Evolutionary conservation across 345 rosid species (phyloP), one percentile per base, ranked within the genome.

Genomic region (Rhodamnia argentea): DNA sequence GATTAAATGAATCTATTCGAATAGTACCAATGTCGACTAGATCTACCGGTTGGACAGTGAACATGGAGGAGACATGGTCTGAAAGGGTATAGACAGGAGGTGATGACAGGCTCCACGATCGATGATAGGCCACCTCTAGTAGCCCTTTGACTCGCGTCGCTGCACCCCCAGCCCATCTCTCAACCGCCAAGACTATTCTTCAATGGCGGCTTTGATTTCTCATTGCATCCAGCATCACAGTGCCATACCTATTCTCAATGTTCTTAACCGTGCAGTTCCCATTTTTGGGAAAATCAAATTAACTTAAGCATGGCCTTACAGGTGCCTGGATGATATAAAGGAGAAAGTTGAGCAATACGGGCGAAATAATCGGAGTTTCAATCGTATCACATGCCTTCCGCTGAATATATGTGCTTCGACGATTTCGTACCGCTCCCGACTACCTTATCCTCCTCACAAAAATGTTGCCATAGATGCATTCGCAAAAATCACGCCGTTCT

Each of bases 321-420:
- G 6, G 2, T 29, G n/a, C 42, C 11, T 14, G 23, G 42, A 62
- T 62, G 3, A 62, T 9, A 10, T 1, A 15, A 0, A 14, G 29
- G 75, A 27, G 20, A 62, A 13, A 7, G 42, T 0, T 2, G 10
- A 62, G 20, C 22, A 27, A 16, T 13, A 15, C 7, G 22, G 22
- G 29, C 40, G 9, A 6, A 29, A 62, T 7, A 27, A 3, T 7
- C 75, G 29, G 15, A 62, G 5, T 6, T 14, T 10, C 40, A 62
- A 62, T 62, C 75, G 0, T 40, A 62, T 62, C 42, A 14, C 75
- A 62, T 27, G 11, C 16, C 22, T 27, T 27, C 29, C 14, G 10
- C 2, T 1, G 1, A n/a, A 5, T 1, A 16, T 15, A 15, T 5
- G 5, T 60, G 32, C 13, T n/a, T 3, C 1, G 2, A n/a, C 1